These are phyloP conservation scores for Nakazawaea ernobii DNA, from an alignment of 805 yeast species.

Conservation along the genomic window DNA sequence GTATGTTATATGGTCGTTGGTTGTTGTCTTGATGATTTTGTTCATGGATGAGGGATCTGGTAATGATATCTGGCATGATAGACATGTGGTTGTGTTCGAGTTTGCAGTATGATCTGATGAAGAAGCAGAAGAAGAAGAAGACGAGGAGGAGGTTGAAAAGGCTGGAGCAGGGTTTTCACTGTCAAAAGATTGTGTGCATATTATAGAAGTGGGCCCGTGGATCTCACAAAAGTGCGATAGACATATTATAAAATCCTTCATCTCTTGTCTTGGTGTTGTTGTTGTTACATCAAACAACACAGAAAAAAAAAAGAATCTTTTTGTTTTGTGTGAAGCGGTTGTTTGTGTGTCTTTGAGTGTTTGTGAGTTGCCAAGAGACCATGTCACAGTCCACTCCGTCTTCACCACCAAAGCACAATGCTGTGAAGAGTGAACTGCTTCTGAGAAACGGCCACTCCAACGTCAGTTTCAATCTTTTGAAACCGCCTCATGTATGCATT, in stretches of 20 bases:
- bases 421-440: no score
- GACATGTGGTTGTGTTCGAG: slow-evolving; percentile 36
- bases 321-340: no score
- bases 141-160: background rate
- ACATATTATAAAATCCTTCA: slow-evolving; percentile 41
- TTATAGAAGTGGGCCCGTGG: slow-evolving; percentile 65
- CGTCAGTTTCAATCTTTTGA: background rate
- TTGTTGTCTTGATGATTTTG: slow-evolving; percentile 24
- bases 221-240: slow-evolving; percentile 74
- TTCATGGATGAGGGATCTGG: slow-evolving; percentile 30
- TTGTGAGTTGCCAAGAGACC: no score
- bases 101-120: no score
- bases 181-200: slow-evolving; percentile 49
- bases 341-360: no score
- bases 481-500: slow-evolving; percentile 6
- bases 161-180: slow-evolving; percentile 27
- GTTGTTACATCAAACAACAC: no score
- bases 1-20: slow-evolving; percentile 22
- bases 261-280: slow-evolving; percentile 3
- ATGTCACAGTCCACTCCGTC: slow-evolving; percentile 1
- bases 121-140: no score
- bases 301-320: no score
- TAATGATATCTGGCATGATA: slow-evolving; percentile 51
- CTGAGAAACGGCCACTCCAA: background rate
- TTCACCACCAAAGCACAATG: background rate